A percentile compares a stretch with the other conserved stretches of the same genome.
These are phyloP conservation scores for Aspergillus arachidicola DNA, from an alignment of 2,329 filamentous ascomycete species.

Conservation along the genomic window DNA sequence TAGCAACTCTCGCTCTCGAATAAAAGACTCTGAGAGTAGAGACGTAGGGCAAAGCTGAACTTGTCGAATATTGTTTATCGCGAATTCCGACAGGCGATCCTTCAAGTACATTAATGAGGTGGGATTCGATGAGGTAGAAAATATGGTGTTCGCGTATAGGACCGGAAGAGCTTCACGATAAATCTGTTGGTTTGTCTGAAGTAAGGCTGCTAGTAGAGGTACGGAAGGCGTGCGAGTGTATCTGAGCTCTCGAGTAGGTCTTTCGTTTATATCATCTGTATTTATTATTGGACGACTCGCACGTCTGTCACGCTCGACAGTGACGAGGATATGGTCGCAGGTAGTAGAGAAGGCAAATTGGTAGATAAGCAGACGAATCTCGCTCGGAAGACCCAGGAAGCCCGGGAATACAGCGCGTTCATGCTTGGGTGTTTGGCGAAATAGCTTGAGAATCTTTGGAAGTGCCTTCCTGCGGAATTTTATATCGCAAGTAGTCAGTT, in stretches of 20 bases:
- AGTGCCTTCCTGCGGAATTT: background rate
- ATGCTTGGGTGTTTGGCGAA: background rate
- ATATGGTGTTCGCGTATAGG: background rate
- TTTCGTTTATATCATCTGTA: background rate
- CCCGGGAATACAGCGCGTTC: background rate
- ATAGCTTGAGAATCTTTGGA: background rate
- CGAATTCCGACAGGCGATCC: slow-evolving; percentile 7
- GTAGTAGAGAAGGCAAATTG: slow-evolving; percentile 4
- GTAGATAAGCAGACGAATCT: slow-evolving; percentile 12
- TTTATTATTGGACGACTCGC: background rate
- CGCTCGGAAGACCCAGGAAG: slow-evolving; percentile 3
- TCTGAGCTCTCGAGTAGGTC: background rate
- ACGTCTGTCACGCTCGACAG: background rate
- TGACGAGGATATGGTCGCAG: slow-evolving; percentile 2
- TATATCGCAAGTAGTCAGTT: background rate
- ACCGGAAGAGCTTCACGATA: slow-evolving; percentile 11
- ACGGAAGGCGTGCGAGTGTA: slow-evolving; percentile 4
- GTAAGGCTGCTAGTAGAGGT: background rate
- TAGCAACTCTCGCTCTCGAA: slow-evolving; percentile 6
- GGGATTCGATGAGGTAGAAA: background rate
- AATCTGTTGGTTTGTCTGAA: slow-evolving; percentile 9
- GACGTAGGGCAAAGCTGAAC: slow-evolving; percentile 10
- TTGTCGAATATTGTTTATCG: slow-evolving; percentile 9
- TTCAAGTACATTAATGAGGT: slow-evolving; percentile 4
- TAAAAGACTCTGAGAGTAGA: background rate